phyloP scores from a whole-genome alignment of 164 flowering plant species.

The Chimonanthus salicifolius region DNA sequence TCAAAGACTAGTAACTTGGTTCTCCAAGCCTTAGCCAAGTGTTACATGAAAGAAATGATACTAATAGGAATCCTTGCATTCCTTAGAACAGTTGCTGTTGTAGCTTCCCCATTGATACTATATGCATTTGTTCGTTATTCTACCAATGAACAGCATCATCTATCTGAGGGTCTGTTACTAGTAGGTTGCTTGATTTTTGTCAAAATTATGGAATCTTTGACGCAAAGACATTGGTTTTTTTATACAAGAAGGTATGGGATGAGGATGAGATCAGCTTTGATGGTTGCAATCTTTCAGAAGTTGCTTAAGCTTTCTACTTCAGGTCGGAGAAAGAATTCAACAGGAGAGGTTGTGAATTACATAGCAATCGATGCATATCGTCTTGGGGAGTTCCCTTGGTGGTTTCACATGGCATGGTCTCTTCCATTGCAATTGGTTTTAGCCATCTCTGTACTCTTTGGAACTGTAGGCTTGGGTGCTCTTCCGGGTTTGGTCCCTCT shows the following conservation, averaged over 20 bases:
- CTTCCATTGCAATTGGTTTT: conserved; percentile 43
- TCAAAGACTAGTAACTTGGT: conserved; percentile 26
- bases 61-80: conserved; percentile 45
- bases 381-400: conserved; percentile 70
- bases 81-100: conserved; percentile 39
- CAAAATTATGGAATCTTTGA: conserved; percentile 61
- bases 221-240: conserved; percentile 66
- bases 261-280: conserved; percentile 78
- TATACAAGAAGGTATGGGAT: conserved; percentile 56
- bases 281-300: conserved; percentile 63
- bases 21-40: conserved; percentile 37
- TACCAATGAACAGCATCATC: conserved; percentile 17
- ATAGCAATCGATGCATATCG: conserved; percentile 85
- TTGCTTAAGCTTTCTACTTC: conserved; percentile 65
- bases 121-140: conserved; percentile 57
- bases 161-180: conserved; percentile 35
- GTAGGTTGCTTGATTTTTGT: conserved; percentile 48
- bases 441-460: conserved; percentile 42
- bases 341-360: conserved; percentile 85
- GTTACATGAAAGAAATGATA: conserved; percentile 48
- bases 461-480: conserved; percentile 58
- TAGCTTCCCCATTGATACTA: conserved; percentile 53
- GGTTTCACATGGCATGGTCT: conserved; percentile 68
- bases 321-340: conserved; percentile 59
- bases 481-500: conserved; percentile 59